Evolutionary conservation across 2,329 filamentous ascomycete species (phyloP).

Genomic region (Xenosphaeropsis pyriputrescens): DNA sequence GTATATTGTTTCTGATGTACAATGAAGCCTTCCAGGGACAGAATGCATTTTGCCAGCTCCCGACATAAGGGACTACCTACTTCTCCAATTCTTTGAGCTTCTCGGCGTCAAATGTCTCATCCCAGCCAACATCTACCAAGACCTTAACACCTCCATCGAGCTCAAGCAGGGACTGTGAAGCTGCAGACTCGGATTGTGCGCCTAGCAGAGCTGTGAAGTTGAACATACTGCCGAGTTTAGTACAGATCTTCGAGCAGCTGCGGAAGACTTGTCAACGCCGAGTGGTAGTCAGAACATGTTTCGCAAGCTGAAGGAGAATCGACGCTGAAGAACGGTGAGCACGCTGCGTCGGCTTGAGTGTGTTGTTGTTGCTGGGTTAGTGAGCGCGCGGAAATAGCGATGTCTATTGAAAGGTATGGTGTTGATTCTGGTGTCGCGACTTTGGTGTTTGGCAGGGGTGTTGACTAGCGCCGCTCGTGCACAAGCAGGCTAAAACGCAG

Average conservation of each 20-base stretch:
- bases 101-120: conserved; percentile 72
- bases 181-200: conserved; percentile 72
- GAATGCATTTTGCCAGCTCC: no score
- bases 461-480: no score
- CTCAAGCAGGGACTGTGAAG: conserved; percentile 90
- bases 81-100: conserved; percentile 83
- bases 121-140: conserved; percentile 90
- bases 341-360: no score
- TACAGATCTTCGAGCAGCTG: not conserved
- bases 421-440: no score
- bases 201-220: conserved; percentile 88
- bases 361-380: no score
- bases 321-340: no score
- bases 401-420: no score
- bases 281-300: not conserved
- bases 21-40: not conserved
- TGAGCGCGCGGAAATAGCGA: no score
- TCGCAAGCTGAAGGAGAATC: no score
- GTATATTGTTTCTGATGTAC: not conserved
- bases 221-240: conserved; percentile 54
- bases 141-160: conserved; percentile 95
- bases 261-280: not conserved
- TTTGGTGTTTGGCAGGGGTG: no score
- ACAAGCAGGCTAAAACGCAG: no score
- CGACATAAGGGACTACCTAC: conserved; percentile 29